Percentiles rank a stretch among this genome's conserved stretches.
Conservation (phyloP, 1,284 basidiomycete species). For the Salmacisia buchloeana region DNA sequence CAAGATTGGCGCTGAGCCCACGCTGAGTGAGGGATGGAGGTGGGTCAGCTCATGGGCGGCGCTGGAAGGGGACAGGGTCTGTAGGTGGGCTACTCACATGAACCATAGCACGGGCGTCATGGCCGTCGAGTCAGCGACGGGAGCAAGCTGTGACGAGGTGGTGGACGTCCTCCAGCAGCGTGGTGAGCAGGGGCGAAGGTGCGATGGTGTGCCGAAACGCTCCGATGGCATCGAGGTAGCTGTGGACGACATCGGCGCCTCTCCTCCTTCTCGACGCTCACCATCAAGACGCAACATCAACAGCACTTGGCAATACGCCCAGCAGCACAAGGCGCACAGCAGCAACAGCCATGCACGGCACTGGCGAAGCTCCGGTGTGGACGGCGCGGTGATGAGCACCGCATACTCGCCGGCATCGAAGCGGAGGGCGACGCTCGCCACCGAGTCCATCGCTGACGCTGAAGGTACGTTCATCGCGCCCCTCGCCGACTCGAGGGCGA, state of each 20-base stretch:
- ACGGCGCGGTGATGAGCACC: too few relatives aligned
- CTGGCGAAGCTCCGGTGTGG: too few relatives aligned
- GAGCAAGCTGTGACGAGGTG: not conserved
- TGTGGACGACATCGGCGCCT: not conserved
- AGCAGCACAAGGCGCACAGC: too few relatives aligned
- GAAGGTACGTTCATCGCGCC: not conserved
- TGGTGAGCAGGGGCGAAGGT: not conserved
- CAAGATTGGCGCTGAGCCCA: not conserved
- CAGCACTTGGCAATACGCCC: too few relatives aligned
- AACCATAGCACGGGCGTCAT: constrained; percentile 6
- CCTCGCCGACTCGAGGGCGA: not conserved
- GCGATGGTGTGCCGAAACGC: not conserved
- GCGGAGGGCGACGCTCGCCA: too few relatives aligned
- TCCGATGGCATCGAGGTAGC: not conserved
- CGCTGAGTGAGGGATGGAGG: not conserved
- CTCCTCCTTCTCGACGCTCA: not conserved
- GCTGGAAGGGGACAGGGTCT: not conserved
- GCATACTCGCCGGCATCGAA: too few relatives aligned
- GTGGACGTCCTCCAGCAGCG: not conserved
- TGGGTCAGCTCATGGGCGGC: not conserved
- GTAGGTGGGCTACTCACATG: not conserved
- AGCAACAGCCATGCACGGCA: too few relatives aligned
- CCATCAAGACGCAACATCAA: too few relatives aligned
- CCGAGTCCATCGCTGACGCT: too few relatives aligned
- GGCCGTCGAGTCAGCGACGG: not conserved